Conservation (phyloP, 2,329 filamentous ascomycete species). For the Thelonectria rubi region DNA sequence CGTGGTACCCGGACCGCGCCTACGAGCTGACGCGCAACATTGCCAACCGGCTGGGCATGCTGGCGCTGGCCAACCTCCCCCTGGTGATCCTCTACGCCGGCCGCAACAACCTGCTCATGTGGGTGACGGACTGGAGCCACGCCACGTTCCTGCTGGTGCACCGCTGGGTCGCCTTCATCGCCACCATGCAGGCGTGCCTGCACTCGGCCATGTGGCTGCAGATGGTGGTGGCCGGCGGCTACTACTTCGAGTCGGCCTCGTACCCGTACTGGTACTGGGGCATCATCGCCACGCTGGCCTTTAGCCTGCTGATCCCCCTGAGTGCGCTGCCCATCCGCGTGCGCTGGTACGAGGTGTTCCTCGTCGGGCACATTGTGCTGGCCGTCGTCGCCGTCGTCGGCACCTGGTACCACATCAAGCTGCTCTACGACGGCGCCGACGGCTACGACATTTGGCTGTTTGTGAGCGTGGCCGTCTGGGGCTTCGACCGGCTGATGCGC, state of each 20-base stretch:
- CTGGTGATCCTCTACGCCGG: constrained; percentile 55
- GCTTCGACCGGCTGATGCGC: constrained; percentile 42
- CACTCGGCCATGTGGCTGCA: constrained; percentile 56
- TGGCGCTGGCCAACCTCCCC: constrained; percentile 53
- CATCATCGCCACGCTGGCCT: constrained; percentile 49
- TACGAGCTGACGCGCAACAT: constrained; percentile 48
- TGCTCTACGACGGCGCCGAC: constrained; percentile 48
- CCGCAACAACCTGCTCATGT: constrained; percentile 59
- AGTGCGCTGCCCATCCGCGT: constrained; percentile 50
- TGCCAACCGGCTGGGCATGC: constrained; percentile 51
- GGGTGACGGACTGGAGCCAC: constrained; percentile 59
- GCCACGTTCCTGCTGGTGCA: constrained; percentile 60
- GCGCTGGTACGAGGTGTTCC: constrained; percentile 55
- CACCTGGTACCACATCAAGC: constrained; percentile 54
- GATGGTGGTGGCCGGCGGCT: constrained; percentile 42
- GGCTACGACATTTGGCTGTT: constrained; percentile 53
- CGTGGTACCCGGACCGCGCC: constrained; percentile 36
- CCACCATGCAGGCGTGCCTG: constrained; percentile 54
- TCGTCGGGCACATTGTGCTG: constrained; percentile 53
- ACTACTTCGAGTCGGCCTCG: constrained; percentile 40
- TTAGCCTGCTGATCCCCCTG: constrained; percentile 44
- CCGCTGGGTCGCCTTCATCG: constrained; percentile 58
- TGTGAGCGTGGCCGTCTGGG: constrained; percentile 43
- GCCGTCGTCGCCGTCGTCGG: constrained; percentile 53
- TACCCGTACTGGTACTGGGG: constrained; percentile 56